Evolutionary conservation across 2,329 filamentous ascomycete species (phyloP), one percentile per base, ranked within the genome.

Genomic region (Coleophoma eucalyptorum): DNA sequence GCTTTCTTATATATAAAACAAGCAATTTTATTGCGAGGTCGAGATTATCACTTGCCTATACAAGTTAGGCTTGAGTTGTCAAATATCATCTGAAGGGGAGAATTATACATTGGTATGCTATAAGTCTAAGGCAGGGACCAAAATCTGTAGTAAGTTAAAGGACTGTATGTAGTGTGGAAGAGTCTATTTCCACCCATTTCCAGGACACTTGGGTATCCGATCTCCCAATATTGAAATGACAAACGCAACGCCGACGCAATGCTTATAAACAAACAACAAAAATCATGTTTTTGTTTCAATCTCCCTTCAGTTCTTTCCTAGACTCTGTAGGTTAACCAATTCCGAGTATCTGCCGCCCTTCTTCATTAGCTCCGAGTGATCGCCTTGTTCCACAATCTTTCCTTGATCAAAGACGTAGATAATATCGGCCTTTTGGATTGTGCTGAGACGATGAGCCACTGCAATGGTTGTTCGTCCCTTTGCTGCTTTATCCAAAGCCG

Each of bases 361-460:
- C 58, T 75, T 78, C 79, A 89, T 84, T 61, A 93, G 66, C 64
- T 90, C 87, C 0, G 72, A 62, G 65, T 97, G 93, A 8, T 84
- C 90, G 5, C 93, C 93, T 58, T 81, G 80, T 73, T 97, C 93
- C 1, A 95, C 88, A 41, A 97, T 82, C 53, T 83, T 80, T 7
- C 93, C 94, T 61, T 89, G 85, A 67, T 97, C 92, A 66, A 97
- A 94, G n/a, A 97, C 93, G 58, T 95, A 97, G 61, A 97, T 97
- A 45, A 93, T 74, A 65, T 97, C 93, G 0, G 93, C 93, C 66
- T 94, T 92, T 66, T 96, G 91, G 54, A 97, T 97, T 0, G 94
- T 97, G 63, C 85, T 90, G 5, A 99, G 74, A 20, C 94, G 79
- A 70, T 99, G 93, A 3, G 94, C 94, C 1, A 99, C 93, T 1